phyloP scores from a whole-genome alignment of 2,329 filamentous ascomycete species.

The Pseudogymnoascus destructans region DNA sequence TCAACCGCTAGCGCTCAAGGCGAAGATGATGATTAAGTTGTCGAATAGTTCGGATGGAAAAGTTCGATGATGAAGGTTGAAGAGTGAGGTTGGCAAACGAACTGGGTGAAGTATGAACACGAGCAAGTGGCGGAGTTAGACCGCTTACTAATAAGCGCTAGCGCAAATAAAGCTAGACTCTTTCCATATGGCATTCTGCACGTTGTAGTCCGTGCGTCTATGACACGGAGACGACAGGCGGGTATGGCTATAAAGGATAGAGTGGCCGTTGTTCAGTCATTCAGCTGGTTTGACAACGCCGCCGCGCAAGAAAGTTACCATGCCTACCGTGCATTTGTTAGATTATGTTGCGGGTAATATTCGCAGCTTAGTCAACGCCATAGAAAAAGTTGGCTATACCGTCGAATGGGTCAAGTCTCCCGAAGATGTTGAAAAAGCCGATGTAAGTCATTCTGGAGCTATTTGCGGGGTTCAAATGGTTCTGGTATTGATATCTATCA shows the following conservation, averaged over 20 bases:
- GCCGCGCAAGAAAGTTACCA: constrained; percentile 27
- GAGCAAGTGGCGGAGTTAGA: neutral
- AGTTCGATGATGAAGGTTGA: constrained; percentile 4
- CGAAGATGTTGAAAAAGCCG: constrained; percentile 69
- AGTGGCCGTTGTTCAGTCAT: constrained; percentile 1
- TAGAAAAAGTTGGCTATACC: constrained; percentile 86
- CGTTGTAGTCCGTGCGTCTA: neutral
- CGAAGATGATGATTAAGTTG: neutral
- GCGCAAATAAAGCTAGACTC: neutral
- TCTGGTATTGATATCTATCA: constrained; percentile 8
- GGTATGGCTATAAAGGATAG: constrained; percentile 6
- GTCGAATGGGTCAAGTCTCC: constrained; percentile 86
- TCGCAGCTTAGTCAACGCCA: constrained; percentile 89
- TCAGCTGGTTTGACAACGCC: constrained; percentile 1
- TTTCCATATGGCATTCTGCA: neutral
- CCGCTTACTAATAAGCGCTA: neutral
- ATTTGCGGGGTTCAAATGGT: constrained; percentile 7
- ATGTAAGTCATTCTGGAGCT: constrained; percentile 42
- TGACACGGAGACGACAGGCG: constrained; percentile 1
- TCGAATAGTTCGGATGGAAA: neutral
- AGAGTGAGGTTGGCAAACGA: neutral
- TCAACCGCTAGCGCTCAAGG: neutral
- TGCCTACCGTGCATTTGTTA: constrained; percentile 65
- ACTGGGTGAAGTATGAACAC: constrained; percentile 3
- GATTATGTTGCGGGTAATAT: constrained; percentile 96